Percentiles rank a stretch among this genome's conserved stretches.
Evolutionary conservation across 768 basidiomycete species (phyloP).

Genomic region (Sporobolomyces phaffii): DNA sequence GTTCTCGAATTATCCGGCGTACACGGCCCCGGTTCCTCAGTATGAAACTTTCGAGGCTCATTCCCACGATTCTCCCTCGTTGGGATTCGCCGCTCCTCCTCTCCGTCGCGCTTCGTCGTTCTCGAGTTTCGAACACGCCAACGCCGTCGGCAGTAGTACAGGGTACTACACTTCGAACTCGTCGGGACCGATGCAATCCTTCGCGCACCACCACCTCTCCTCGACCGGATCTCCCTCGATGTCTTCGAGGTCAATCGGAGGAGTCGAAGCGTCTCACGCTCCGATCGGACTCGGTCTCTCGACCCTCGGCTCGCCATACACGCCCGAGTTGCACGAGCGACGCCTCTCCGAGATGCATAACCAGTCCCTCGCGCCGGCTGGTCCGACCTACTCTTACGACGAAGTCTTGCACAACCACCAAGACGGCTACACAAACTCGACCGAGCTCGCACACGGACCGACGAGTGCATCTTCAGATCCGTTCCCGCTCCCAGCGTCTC

Average conservation of each 20-base stretch:
- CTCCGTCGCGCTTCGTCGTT: slow-evolving; percentile 28
- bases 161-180: background rate
- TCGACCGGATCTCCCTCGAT: background rate
- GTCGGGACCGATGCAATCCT: background rate
- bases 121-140: slow-evolving; percentile 13
- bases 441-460: background rate
- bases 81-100: background rate
- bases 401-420: slow-evolving; percentile 11
- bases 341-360: slow-evolving; percentile 26
- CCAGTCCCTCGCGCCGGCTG: background rate
- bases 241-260: background rate
- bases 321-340: slow-evolving; percentile 14
- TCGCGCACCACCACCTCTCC: background rate
- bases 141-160: no score
- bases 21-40: slow-evolving; percentile 26
- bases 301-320: background rate
- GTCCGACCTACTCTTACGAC: slow-evolving; percentile 17
- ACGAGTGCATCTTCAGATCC: background rate
- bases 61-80: background rate
- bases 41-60: slow-evolving; percentile 15
- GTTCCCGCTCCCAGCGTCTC: background rate
- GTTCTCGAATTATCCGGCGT: slow-evolving; percentile 10
- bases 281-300: slow-evolving; percentile 4
- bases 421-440: background rate
- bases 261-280: no score